A percentile compares a stretch with the other conserved stretches of the same genome.
Evolutionary conservation across 352 stramenopile species (phyloP).

Genomic region (Pythium grandisporangium): DNA sequence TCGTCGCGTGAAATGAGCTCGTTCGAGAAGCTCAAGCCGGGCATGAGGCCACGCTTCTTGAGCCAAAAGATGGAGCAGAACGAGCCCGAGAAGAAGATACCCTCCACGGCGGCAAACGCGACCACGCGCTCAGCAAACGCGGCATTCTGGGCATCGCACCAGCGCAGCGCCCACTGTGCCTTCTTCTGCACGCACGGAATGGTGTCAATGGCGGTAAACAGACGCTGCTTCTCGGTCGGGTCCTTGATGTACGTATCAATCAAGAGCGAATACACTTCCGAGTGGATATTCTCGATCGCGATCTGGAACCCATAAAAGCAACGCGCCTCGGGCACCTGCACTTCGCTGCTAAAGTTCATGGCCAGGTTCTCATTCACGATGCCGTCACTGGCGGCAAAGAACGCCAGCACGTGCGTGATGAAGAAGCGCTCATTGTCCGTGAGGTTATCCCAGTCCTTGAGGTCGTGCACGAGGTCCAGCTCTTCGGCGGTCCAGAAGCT

Average conservation of each 20-base stretch:
- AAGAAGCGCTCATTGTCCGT: slow-evolving; percentile 96
- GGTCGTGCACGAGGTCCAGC: slow-evolving; percentile 94
- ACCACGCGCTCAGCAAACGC: slow-evolving; percentile 96
- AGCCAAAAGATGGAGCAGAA: slow-evolving; percentile 99
- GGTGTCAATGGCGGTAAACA: slow-evolving; percentile 97
- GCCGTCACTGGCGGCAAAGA: slow-evolving; percentile 97
- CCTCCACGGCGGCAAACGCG: slow-evolving; percentile 97
- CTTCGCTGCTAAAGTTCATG: slow-evolving; percentile 97
- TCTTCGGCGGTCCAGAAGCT: slow-evolving; percentile 99
- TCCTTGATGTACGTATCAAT: slow-evolving; percentile 99
- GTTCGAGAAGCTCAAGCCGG: slow-evolving; percentile 98
- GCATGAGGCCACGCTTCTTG: slow-evolving; percentile 99
- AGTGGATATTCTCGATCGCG: slow-evolving; percentile 99
- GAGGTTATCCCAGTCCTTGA: slow-evolving; percentile 93
- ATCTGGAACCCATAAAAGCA: slow-evolving; percentile 99
- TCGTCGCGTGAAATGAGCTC: slow-evolving; percentile 98
- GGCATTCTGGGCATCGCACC: slow-evolving; percentile 89
- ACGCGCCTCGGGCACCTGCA: slow-evolving; percentile 94
- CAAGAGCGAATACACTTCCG: slow-evolving; percentile 98
- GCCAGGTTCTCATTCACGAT: slow-evolving; percentile 99
- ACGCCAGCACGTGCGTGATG: slow-evolving; percentile 97
- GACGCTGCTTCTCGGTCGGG: slow-evolving; percentile 84
- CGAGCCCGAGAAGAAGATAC: slow-evolving; percentile 98
- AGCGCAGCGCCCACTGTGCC: slow-evolving; percentile 95
- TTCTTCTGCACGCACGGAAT: slow-evolving; percentile 97